Conservation (phyloP, 2,329 filamentous ascomycete species). For the Aspergillus awamori region DNA sequence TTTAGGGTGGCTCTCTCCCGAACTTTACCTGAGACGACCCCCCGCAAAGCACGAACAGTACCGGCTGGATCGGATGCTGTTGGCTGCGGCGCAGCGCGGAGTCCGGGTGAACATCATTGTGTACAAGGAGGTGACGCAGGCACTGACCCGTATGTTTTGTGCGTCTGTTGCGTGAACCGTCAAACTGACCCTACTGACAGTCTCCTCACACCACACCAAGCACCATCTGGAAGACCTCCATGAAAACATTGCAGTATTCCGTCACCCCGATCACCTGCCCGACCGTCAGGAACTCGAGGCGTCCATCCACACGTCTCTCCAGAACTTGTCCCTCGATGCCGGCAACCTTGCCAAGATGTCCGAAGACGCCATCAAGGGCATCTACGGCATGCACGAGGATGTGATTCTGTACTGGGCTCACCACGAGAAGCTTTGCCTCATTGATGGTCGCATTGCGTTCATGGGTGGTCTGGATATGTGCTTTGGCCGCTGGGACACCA, state of each 20-base stretch:
- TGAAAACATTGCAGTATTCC: conserved; percentile 83
- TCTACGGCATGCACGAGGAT: conserved; percentile 81
- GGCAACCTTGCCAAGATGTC: conserved; percentile 66
- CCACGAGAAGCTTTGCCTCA: conserved; percentile 84
- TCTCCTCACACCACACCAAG: conserved; percentile 75
- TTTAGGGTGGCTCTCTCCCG: conserved; percentile 77
- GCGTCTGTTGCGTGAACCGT: background rate
- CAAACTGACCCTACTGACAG: conserved; percentile 35
- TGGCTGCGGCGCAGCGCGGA: conserved; percentile 78
- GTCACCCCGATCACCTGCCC: conserved; percentile 85
- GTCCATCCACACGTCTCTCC: conserved; percentile 58
- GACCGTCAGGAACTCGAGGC: conserved; percentile 69
- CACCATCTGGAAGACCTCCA: conserved; percentile 75
- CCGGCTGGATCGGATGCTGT: conserved; percentile 79
- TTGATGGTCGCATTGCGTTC: conserved; percentile 79
- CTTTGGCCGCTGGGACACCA: conserved; percentile 87
- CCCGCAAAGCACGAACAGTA: conserved; percentile 81
- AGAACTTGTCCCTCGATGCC: conserved; percentile 59
- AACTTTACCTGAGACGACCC: conserved; percentile 81
- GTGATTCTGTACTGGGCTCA: conserved; percentile 90
- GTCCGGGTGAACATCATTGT: conserved; percentile 85
- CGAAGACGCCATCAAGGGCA: conserved; percentile 70
- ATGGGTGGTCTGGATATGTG: conserved; percentile 91
- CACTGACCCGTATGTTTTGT: conserved; percentile 69
- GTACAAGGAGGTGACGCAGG: conserved; percentile 86